Evolutionary conservation across 2,329 filamentous ascomycete species (phyloP), one percentile per base, ranked within the genome.

Genomic region (Stemphylium lycopersici): DNA sequence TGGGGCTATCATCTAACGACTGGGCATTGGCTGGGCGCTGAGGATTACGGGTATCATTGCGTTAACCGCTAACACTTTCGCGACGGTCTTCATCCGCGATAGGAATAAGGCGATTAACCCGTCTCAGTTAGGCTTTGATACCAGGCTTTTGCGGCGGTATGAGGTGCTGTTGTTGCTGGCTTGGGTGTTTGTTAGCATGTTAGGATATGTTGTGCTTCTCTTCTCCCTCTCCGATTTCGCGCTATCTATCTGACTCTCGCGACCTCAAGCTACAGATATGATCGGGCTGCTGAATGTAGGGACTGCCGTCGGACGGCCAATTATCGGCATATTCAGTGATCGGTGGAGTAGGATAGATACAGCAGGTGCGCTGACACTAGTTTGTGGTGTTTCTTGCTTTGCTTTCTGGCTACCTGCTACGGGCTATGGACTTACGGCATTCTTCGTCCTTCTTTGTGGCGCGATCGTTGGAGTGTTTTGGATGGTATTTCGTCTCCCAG

Each of bases 401-500:
- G 79, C 71, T 0, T 68, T 83, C 16, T 83, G 81, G 81, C 67
- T 81, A 1, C 78, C 78, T 2, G 76, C 78, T 3, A 72, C 65
- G 1, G 72, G 66, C 5, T 82, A 74, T 48, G 79, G 72, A 1
- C 59, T 80, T 6, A 65, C 77, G 1, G 60, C 80, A 1, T 71
- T 81, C 49, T 81, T 80, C 53, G 73, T 75, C 0, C 55, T 83
- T 7, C 29, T 79, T 0, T 68, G 69, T 48, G 81, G 81, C 2
- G 75, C 76, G 4, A 76, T 79, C 6, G 63, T 80, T 22, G 81
- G 81, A 0, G 74, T 78, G 0, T 81, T 81, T 57, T 83, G 80
- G 79, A 78, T 78, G 68, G 75, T 76, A 53, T 50, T 61, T 61
- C 61, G 38, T 22, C 1, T 39, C 18, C 8, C n/a, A n/a, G n/a